Evolutionary conservation across 2,329 filamentous ascomycete species (phyloP).

Genomic region (Colletotrichum euphorbiae): DNA sequence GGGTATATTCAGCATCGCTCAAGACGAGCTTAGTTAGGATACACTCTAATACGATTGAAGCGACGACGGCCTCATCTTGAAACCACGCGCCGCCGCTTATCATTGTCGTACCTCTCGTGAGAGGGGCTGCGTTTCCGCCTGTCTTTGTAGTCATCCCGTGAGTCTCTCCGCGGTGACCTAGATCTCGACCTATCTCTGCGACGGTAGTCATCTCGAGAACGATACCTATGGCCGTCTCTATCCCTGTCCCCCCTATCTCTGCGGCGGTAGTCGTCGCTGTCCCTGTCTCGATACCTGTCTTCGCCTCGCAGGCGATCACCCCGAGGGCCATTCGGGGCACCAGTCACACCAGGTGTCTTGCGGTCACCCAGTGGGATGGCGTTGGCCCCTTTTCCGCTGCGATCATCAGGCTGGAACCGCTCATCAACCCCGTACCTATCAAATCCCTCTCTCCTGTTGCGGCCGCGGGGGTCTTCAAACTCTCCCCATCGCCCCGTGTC

Average conservation of each 20-base stretch:
- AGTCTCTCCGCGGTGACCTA: slow-evolving; percentile 61
- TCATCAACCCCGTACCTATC: slow-evolving; percentile 66
- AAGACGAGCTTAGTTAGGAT: slow-evolving; percentile 22
- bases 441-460: slow-evolving; percentile 47
- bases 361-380: slow-evolving; percentile 75
- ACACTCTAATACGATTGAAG: slow-evolving; percentile 28
- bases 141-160: slow-evolving; percentile 57
- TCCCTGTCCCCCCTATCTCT: slow-evolving; percentile 43
- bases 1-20: slow-evolving; percentile 41
- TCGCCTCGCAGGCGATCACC: slow-evolving; percentile 50
- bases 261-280: slow-evolving; percentile 43
- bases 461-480: slow-evolving; percentile 61
- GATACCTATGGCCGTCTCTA: slow-evolving; percentile 47
- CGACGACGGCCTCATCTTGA: slow-evolving; percentile 44
- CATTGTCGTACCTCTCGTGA: slow-evolving; percentile 64
- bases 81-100: slow-evolving; percentile 70
- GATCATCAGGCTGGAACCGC: slow-evolving; percentile 73
- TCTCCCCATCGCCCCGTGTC: slow-evolving; percentile 91
- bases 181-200: slow-evolving; percentile 59
- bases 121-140: slow-evolving; percentile 70
- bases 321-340: slow-evolving; percentile 40
- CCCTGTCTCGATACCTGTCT: slow-evolving; percentile 52
- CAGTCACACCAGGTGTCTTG: slow-evolving; percentile 46
- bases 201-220: slow-evolving; percentile 49
- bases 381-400: slow-evolving; percentile 73